Percentiles rank a stretch among this genome's conserved stretches.
These are phyloP conservation scores for Penicillium paradoxum DNA, from an alignment of 495 filamentous ascomycete genomes.

Conservation along the genomic window DNA sequence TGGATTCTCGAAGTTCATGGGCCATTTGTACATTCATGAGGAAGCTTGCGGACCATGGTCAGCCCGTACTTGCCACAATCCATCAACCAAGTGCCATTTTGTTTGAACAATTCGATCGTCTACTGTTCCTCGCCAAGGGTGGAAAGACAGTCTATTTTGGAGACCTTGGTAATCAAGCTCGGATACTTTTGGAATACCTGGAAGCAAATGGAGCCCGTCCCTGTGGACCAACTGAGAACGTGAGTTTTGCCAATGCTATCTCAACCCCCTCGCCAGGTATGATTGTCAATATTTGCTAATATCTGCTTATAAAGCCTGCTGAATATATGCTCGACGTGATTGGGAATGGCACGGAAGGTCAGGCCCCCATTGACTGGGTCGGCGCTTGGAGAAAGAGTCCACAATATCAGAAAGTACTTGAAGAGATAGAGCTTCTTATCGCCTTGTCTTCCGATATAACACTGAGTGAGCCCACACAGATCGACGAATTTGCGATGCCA, in stretches of 20 bases:
- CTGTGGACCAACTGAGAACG: slow-evolving; percentile 71
- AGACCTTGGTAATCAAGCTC: slow-evolving; percentile 72
- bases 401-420: slow-evolving; percentile 56
- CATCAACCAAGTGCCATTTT: slow-evolving; percentile 90
- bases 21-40: slow-evolving; percentile 75
- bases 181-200: slow-evolving; percentile 68
- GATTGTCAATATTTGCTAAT: slow-evolving; percentile 8
- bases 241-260: slow-evolving; percentile 40
- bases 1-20: slow-evolving; percentile 85
- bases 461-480: slow-evolving; percentile 1
- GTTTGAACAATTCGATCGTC: slow-evolving; percentile 88
- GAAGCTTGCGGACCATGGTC: slow-evolving; percentile 80
- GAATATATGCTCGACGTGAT: slow-evolving; percentile 93
- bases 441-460: slow-evolving; percentile 47
- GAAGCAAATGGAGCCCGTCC: slow-evolving; percentile 63
- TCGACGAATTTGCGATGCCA: slow-evolving; percentile 50
- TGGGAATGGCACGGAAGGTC: slow-evolving; percentile 49
- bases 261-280: background rate
- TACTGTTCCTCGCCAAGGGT: slow-evolving; percentile 76
- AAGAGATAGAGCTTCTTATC: slow-evolving; percentile 56
- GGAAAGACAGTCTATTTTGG: slow-evolving; percentile 90
- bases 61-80: slow-evolving; percentile 89
- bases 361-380: slow-evolving; percentile 76
- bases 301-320: slow-evolving; percentile 48
- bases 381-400: slow-evolving; percentile 66